These are phyloP conservation scores for Incumbomyces delicatus DNA, from an alignment of 2,329 filamentous ascomycete species.

Conservation along the genomic window DNA sequence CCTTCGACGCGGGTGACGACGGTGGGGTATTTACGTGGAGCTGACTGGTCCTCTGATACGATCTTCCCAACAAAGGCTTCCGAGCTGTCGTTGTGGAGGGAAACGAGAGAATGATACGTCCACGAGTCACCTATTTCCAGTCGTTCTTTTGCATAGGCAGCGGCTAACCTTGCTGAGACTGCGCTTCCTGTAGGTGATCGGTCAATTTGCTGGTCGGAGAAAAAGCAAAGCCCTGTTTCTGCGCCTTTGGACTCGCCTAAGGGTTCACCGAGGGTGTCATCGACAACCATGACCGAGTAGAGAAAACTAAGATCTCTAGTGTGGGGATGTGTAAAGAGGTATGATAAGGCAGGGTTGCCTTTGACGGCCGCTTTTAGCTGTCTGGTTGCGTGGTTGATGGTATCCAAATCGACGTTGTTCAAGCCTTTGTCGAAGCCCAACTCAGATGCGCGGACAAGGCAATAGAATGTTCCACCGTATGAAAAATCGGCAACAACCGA, in stretches of 20 bases:
- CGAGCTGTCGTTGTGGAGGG: conserved; percentile 20
- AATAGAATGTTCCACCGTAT: conserved; percentile 40
- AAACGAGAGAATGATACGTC: conserved; percentile 31
- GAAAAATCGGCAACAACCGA: conserved; percentile 24
- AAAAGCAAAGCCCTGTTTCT: conserved; percentile 37
- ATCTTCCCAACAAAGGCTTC: conserved; percentile 23
- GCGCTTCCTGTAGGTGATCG: conserved; percentile 32
- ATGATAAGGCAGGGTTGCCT: conserved; percentile 11
- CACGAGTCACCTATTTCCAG: conserved; percentile 20
- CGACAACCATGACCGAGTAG: conserved; percentile 34
- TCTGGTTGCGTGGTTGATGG: conserved; percentile 25
- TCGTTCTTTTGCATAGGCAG: conserved; percentile 26
- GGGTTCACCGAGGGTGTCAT: conserved; percentile 18
- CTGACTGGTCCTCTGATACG: conserved; percentile 10
- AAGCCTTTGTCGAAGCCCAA: conserved; percentile 30
- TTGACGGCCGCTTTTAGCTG: conserved; percentile 26
- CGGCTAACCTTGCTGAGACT: conserved; percentile 29
- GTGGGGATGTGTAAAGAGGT: conserved; percentile 25
- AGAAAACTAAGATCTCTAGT: conserved; percentile 28
- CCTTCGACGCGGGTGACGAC: conserved; percentile 27
- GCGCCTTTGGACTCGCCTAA: conserved; percentile 19
- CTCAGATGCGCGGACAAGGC: conserved; percentile 27
- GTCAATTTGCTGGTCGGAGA: conserved; percentile 40
- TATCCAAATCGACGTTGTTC: conserved; percentile 22
- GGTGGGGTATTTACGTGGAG: conserved; percentile 1